Evolutionary conservation across 768 basidiomycete species (phyloP).

Genomic region (Mycena venus): DNA sequence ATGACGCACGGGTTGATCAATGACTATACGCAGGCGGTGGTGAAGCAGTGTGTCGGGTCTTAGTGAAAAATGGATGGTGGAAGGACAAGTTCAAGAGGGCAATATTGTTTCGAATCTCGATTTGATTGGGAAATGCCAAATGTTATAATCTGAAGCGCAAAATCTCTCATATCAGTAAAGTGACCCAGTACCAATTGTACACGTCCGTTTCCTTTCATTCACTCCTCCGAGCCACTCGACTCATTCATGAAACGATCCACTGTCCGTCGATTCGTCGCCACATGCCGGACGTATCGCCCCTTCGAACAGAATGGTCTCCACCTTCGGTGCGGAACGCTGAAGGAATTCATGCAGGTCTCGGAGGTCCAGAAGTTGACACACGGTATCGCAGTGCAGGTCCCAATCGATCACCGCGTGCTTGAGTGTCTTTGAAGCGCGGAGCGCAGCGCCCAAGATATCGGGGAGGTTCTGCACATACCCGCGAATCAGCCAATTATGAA

Average conservation of each 20-base stretch:
- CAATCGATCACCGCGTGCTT: background rate
- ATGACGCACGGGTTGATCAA: slow-evolving; percentile 44
- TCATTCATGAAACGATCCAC: background rate
- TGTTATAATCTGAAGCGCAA: too few species aligned
- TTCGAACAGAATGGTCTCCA: background rate
- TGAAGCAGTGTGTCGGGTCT: slow-evolving; percentile 17
- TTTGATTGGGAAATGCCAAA: too few species aligned
- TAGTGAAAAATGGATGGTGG: too few species aligned
- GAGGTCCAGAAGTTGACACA: background rate
- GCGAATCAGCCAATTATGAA: too few species aligned
- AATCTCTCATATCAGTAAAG: too few species aligned
- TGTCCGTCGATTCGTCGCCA: background rate
- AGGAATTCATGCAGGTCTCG: background rate
- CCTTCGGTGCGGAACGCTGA: background rate
- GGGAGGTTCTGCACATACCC: background rate
- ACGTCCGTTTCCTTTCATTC: background rate
- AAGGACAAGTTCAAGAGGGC: too few species aligned
- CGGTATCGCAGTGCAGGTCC: background rate
- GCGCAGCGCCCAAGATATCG: background rate
- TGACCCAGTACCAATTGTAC: background rate
- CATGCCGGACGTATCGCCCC: background rate
- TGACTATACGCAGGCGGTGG: slow-evolving; percentile 40
- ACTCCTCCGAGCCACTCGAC: background rate
- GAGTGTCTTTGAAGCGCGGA: background rate
- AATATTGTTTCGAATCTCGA: too few species aligned